Evolutionary conservation across 176 grass and related monocot species (phyloP).

Genomic region (Aegilops sharonensis): DNA sequence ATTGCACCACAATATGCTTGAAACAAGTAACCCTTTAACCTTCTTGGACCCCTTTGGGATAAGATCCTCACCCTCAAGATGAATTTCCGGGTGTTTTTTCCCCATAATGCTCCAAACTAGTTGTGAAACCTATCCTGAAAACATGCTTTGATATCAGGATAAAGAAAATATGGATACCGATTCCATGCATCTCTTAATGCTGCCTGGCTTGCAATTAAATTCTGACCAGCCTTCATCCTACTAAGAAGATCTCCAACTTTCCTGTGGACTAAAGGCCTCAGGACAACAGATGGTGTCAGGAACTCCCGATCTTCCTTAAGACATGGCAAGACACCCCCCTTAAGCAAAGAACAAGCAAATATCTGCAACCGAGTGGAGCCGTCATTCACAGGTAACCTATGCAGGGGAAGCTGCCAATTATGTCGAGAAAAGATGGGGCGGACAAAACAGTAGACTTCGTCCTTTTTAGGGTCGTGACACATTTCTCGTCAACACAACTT

Average conservation of each 20-base stretch:
- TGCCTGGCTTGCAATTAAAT: conserved; percentile 43
- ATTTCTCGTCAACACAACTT: background rate
- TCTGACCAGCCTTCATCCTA: conserved; percentile 40
- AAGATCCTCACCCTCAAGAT: conserved; percentile 45
- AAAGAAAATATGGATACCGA: conserved; percentile 51
- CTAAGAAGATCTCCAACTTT: conserved; percentile 64
- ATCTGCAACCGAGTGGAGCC: conserved; percentile 32
- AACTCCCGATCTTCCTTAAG: conserved; percentile 50
- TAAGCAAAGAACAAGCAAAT: conserved; percentile 79
- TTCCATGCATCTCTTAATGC: conserved; percentile 47
- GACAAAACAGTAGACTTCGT: background rate
- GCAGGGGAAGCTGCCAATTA: conserved; percentile 79
- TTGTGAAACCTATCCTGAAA: conserved; percentile 44
- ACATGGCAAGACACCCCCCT: conserved; percentile 80
- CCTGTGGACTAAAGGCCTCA: conserved; percentile 43
- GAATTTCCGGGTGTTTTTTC: conserved; percentile 49
- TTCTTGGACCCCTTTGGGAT: conserved; percentile 54
- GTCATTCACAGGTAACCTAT: conserved; percentile 59
- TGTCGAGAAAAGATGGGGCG: conserved; percentile 32
- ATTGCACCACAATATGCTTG: background rate
- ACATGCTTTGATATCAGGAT: conserved; percentile 46
- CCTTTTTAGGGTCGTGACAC: background rate
- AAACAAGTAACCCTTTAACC: conserved; percentile 9
- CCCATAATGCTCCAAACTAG: conserved; percentile 41
- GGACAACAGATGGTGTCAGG: conserved; percentile 49